Evolutionary conservation across 2,329 filamentous ascomycete species (phyloP).

Genomic region (Hymenoscyphus linearis): DNA sequence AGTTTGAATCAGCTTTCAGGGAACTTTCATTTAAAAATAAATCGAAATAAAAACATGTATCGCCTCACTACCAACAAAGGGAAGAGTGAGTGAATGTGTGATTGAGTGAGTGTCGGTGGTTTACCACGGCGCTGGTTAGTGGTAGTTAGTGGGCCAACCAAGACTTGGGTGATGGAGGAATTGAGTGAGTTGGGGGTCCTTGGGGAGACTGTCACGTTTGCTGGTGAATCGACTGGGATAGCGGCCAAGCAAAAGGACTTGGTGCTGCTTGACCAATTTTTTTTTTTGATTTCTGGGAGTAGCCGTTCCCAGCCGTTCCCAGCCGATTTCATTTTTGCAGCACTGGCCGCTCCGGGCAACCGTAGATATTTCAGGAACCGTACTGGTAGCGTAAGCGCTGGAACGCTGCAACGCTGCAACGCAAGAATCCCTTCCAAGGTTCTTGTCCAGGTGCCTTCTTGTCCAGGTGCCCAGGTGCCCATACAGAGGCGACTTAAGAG

Average conservation of each 20-base stretch:
- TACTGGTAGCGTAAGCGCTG: too few species aligned
- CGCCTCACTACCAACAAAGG: background rate
- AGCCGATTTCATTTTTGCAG: background rate
- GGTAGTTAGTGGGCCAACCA: background rate
- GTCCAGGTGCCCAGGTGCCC: too few species aligned
- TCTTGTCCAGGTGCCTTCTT: background rate
- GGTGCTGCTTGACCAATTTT: background rate
- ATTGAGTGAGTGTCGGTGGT: background rate
- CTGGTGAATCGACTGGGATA: background rate
- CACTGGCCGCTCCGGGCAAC: background rate
- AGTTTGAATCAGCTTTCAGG: slow-evolving; percentile 24
- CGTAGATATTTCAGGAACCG: background rate
- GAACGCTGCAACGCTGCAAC: background rate
- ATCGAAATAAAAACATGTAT: background rate
- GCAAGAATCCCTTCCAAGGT: background rate
- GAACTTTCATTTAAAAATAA: background rate
- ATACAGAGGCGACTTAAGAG: background rate
- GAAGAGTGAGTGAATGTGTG: background rate
- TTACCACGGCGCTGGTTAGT: background rate
- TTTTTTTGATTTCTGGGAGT: too few species aligned
- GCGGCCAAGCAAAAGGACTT: background rate
- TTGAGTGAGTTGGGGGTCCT: background rate
- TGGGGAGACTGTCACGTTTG: background rate
- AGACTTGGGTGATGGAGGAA: background rate
- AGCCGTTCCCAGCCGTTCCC: too few species aligned